Percentiles rank a stretch among this genome's conserved stretches.
Conservation (phyloP, 345 rosid species). For the Punica granatum region DNA sequence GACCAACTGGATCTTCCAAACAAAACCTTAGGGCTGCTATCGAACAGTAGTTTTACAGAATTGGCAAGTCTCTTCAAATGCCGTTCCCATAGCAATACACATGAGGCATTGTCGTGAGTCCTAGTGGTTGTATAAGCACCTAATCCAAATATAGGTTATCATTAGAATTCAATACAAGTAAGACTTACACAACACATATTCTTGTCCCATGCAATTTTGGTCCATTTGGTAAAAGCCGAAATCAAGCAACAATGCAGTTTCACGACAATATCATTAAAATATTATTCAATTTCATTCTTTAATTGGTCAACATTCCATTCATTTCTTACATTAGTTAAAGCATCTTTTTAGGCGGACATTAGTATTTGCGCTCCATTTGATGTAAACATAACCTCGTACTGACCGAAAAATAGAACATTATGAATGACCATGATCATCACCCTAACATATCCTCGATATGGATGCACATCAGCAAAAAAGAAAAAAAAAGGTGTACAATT, state of each 20-base stretch:
- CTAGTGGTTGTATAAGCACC: conserved; percentile 87
- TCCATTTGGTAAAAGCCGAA: no score
- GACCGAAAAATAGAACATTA: neutral
- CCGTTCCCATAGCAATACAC: conserved; percentile 28
- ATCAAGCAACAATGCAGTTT: no score
- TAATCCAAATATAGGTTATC: conserved; percentile 11
- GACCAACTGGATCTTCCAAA: neutral
- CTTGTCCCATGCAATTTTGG: no score
- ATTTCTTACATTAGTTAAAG: no score
- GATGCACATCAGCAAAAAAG: neutral
- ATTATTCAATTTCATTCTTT: no score
- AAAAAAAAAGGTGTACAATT: neutral
- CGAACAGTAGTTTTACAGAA: neutral
- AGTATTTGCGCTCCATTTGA: neutral
- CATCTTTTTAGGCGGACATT: no score
- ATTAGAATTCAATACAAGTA: neutral
- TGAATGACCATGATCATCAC: neutral
- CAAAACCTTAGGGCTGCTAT: neutral
- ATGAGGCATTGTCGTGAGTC: conserved; percentile 44
- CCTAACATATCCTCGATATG: neutral
- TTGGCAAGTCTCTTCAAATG: neutral
- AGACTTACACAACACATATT: neutral
- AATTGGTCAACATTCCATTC: no score
- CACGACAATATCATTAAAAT: no score
- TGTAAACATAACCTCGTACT: neutral